Evolutionary conservation across 345 rosid species (phyloP).

Genomic region (Pugionium cornutum): DNA sequence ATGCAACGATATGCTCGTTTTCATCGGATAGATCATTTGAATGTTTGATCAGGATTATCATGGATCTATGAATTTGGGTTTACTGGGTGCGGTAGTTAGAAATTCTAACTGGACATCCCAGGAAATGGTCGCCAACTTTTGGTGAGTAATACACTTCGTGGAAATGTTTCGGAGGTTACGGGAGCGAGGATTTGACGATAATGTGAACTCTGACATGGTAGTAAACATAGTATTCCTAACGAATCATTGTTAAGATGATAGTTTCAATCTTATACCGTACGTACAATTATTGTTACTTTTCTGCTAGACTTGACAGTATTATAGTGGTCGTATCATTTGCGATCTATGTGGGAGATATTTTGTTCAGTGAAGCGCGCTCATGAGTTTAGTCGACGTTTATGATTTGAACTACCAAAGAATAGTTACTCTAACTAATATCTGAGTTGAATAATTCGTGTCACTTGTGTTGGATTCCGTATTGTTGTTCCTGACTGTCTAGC

Average conservation of each 20-base stretch:
- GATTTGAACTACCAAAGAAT: background rate
- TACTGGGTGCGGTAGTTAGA: background rate
- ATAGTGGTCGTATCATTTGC: background rate
- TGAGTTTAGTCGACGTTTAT: background rate
- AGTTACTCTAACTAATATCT: background rate
- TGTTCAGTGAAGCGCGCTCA: constrained; percentile 2
- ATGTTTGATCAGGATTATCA: background rate
- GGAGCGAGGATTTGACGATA: background rate
- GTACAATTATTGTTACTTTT: constrained; percentile 21
- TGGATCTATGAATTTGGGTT: constrained; percentile 32
- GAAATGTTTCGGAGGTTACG: background rate
- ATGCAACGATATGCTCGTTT: constrained; percentile 11
- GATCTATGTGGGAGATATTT: background rate
- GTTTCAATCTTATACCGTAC: background rate
- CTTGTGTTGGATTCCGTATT: background rate
- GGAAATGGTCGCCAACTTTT: constrained; percentile 10
- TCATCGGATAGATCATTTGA: constrained; percentile 6
- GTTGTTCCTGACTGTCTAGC: background rate
- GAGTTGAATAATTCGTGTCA: background rate
- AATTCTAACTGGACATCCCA: background rate
- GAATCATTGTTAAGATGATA: background rate
- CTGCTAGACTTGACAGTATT: background rate
- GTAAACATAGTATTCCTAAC: background rate
- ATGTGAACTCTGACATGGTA: constrained; percentile 14
- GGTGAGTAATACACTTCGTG: background rate